Percentiles rank a stretch among this genome's conserved stretches.
Evolutionary conservation across 768 basidiomycete genomes (phyloP).

Genomic region (Sarcodon aspratus): DNA sequence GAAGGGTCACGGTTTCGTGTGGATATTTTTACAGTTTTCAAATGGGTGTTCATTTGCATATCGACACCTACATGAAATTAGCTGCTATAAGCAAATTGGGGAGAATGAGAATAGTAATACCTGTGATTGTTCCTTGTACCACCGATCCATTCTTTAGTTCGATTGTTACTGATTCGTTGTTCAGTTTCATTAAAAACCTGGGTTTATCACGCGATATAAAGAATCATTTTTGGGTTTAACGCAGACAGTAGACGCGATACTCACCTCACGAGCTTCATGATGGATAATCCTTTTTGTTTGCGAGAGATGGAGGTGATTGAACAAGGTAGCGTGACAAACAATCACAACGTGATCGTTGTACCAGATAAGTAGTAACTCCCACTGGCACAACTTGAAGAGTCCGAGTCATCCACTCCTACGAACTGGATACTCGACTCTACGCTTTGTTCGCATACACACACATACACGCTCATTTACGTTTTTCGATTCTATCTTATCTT

Average conservation of each 20-base stretch:
- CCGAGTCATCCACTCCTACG: too few relatives aligned
- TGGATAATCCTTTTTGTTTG: conserved; percentile 8
- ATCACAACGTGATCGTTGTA: too few relatives aligned
- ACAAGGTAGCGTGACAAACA: too few relatives aligned
- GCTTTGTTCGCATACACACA: too few relatives aligned
- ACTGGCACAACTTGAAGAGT: too few relatives aligned
- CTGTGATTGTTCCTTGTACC: conserved; percentile 94
- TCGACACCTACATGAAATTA: conserved; percentile 64
- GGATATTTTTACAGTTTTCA: conserved; percentile 98
- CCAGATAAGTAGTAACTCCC: too few relatives aligned
- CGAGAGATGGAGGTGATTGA: too few relatives aligned
- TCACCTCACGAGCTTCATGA: conserved; percentile 82
- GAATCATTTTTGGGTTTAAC: not conserved
- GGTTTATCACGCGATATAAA: not conserved
- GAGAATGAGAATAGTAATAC: conserved; percentile 31
- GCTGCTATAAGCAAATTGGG: conserved; percentile 2
- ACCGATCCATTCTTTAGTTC: conserved; percentile 97
- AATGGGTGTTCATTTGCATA: conserved; percentile 98
- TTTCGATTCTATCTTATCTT: too few relatives aligned
- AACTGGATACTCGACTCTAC: too few relatives aligned
- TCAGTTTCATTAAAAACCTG: conserved; percentile 99
- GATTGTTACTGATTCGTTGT: conserved; percentile 97
- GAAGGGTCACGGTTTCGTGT: conserved; percentile 80
- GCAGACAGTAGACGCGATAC: not conserved
- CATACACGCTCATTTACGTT: too few relatives aligned